Evolutionary conservation across 805 yeast genomes (phyloP).

Genomic region (Wickerhamiella shivajii): DNA sequence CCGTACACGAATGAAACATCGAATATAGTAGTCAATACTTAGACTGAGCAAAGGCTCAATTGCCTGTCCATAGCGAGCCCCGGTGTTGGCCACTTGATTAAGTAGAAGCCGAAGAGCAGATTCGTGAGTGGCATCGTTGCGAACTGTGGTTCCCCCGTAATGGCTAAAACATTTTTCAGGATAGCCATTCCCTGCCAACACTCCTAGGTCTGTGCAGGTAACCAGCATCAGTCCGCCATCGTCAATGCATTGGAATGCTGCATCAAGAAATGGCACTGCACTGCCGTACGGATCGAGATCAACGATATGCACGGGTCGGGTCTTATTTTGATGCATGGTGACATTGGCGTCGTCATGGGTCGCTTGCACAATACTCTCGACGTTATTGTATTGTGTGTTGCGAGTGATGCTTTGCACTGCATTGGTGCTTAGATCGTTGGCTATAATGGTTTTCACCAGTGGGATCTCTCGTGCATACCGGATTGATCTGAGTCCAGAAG

Average conservation of each 20-base stretch:
- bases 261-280: conserved; percentile 88
- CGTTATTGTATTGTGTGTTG: conserved; percentile 54
- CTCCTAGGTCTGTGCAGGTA: conserved; percentile 94
- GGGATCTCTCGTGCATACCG: conserved; percentile 90
- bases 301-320: conserved; percentile 53
- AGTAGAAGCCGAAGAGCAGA: conserved; percentile 79
- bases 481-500: conserved; percentile 88
- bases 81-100: conserved; percentile 58
- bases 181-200: conserved; percentile 87
- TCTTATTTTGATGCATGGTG: conserved; percentile 42
- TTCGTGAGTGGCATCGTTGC: conserved; percentile 82
- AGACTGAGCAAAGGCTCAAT: conserved; percentile 78
- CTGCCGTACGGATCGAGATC: conserved; percentile 98
- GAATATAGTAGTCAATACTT: conserved; percentile 83
- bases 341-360: conserved; percentile 85
- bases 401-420: conserved; percentile 72
- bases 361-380: conserved; percentile 41
- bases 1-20: conserved; percentile 66
- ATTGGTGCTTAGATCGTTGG: conserved; percentile 74
- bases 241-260: conserved; percentile 70
- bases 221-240: conserved; percentile 78
- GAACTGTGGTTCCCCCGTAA: conserved; percentile 84
- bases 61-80: conserved; percentile 76
- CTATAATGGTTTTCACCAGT: conserved; percentile 52
- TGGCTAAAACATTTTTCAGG: conserved; percentile 94